phyloP scores from a whole-genome alignment of 2,329 filamentous ascomycete species.

The Geosmithia flava region DNA sequence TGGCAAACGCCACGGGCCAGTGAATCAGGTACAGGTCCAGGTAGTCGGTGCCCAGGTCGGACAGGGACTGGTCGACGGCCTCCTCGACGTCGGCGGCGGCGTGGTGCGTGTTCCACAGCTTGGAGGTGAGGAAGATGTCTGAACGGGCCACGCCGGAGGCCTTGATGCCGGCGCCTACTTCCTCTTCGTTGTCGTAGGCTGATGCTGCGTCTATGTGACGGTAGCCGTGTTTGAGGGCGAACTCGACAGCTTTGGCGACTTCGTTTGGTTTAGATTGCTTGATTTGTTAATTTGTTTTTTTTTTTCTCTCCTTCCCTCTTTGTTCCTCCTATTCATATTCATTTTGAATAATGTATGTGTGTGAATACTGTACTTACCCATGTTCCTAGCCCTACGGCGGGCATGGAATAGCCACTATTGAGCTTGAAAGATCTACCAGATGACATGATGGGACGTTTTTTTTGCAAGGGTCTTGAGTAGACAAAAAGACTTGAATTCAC shows the following conservation, averaged over 20 bases:
- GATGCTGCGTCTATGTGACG: conserved; percentile 31
- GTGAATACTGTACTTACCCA: conserved; percentile 15
- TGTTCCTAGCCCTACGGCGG: conserved; percentile 18
- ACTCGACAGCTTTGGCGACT: conserved; percentile 5
- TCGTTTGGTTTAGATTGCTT: conserved; percentile 5
- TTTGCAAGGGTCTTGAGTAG: no score
- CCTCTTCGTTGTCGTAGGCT: conserved; percentile 26
- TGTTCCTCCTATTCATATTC: background rate
- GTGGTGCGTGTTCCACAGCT: conserved; percentile 48
- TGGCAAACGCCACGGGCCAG: conserved; percentile 30
- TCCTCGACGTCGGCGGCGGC: conserved; percentile 31
- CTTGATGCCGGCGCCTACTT: conserved; percentile 26
- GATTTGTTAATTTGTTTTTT: background rate
- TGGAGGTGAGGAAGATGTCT: conserved; percentile 41
- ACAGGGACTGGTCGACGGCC: conserved; percentile 31
- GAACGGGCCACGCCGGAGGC: conserved; percentile 24
- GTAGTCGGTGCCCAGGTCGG: conserved; percentile 36
- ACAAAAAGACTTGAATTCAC: no score
- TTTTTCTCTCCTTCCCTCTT: no score
- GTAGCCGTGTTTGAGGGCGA: conserved; percentile 26
- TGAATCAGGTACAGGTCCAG: conserved; percentile 36
- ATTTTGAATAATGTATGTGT: background rate
- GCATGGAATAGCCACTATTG: conserved; percentile 17
- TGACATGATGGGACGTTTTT: conserved; percentile 9
- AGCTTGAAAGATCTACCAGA: conserved; percentile 12